Conservation (phyloP, 2,329 filamentous ascomycete species). For the Colletotrichum falcatum region DNA sequence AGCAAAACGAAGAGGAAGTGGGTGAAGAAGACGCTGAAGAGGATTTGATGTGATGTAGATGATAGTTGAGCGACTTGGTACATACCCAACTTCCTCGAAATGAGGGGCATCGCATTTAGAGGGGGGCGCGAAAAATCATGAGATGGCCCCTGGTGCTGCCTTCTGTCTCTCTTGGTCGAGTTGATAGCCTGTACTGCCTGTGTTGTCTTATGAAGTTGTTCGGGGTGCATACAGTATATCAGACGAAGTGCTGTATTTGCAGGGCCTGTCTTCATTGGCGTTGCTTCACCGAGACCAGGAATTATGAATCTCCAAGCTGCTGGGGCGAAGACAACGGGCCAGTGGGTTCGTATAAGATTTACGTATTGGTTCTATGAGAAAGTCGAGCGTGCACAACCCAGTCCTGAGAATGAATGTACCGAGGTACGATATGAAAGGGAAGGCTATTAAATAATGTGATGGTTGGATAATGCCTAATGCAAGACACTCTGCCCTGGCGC, state of each 20-base stretch:
- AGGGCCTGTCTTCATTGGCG: neutral
- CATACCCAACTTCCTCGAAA: neutral
- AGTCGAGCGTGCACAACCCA: neutral
- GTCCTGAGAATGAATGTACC: neutral
- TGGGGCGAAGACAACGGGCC: too few species aligned
- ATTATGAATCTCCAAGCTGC: neutral
- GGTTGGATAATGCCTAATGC: neutral
- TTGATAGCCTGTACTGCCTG: neutral
- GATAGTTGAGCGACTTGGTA: neutral
- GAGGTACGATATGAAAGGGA: neutral
- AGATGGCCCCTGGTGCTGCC: neutral
- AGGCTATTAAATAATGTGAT: neutral
- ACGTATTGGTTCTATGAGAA: neutral
- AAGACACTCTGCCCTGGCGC: neutral
- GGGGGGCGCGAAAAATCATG: neutral
- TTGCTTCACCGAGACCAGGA: neutral
- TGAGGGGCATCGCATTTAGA: neutral
- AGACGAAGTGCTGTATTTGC: neutral
- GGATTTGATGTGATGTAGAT: conserved; percentile 44
- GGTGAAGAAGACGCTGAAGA: conserved; percentile 62
- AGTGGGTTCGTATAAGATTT: neutral
- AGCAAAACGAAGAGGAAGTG: conserved; percentile 74
- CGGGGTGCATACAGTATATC: neutral
- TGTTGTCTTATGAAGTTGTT: neutral
- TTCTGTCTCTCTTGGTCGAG: neutral